Base-by-base conservation (phyloP, 1,284 basidiomycete species). In the Schizophyllum amplum region DNA sequence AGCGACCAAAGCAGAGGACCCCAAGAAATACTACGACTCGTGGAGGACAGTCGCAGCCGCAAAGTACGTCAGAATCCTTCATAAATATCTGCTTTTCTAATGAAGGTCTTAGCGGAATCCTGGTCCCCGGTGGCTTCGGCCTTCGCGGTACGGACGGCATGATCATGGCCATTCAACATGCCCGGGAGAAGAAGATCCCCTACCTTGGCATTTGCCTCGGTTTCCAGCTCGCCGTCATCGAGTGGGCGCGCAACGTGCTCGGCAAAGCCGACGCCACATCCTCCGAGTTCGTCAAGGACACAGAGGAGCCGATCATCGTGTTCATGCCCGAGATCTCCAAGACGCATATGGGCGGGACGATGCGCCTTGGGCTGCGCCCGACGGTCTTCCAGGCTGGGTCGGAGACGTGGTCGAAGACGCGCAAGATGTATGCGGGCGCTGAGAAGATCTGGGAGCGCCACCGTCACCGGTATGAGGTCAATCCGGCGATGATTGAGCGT, bases 281-380 rank as follows among this genome's bases (percentile, higher is more conserved):
- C 1, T 75, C 84, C 24, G 96, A 99, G 72, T 91, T 99, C 63
- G 74, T 82, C 50, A 61, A 74, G 1, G 70, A 80, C 3, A 71
- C 81, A 1, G 72, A 78, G 27, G 78, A 92, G 62, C 91, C 90
- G 0, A 81, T 95, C 57, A 81, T 99, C 71, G 83, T 98, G 64
- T 99, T 96, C 82, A 99, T 99, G 96, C 96, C 96, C 25, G 96
- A 99, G 72, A 92, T 99, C 65, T 97, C 94, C 51, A 92, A 91
- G 69, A 98, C 95, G 5, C 94, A 99, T 64, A 92, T 99, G 81
- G 96, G 96, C 56, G 96, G 96, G 24, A 99, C 96, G 22, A 99
- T 99, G 96, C 87, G 96, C 21, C 82, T 98, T 15, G 96, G 96
- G 22, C 79, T 99, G 54, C 86, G 96, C 21, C 94, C 97, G 4